Evolutionary conservation across 176 grass and related monocot species (phyloP).

Genomic region (Melocanna baccifera): DNA sequence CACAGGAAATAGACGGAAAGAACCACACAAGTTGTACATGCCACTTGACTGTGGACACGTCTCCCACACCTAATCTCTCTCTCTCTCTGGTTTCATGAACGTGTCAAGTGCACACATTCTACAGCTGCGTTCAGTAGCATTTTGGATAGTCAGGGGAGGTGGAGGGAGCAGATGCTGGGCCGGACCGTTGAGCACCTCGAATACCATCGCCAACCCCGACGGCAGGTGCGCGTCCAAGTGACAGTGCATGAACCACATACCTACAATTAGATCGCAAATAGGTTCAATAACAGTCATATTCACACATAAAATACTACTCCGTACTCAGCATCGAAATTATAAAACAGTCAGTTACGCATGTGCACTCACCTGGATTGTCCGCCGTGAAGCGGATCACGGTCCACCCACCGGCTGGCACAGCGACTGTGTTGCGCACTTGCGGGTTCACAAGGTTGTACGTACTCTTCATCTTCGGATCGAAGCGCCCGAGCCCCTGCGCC

Average conservation of each 20-base stretch:
- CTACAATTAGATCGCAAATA: not conserved
- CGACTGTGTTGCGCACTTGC: conserved; percentile 58
- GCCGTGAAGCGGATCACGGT: conserved; percentile 69
- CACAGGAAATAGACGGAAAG: not conserved
- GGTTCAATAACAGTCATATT: not conserved
- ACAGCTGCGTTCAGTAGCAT: conserved; percentile 6
- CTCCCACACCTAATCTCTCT: not conserved
- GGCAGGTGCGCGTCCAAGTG: conserved; percentile 50
- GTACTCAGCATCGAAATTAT: not conserved
- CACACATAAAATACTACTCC: not conserved
- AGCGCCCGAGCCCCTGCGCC: conserved; percentile 58
- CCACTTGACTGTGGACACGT: not conserved
- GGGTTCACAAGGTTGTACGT: conserved; percentile 74
- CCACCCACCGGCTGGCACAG: conserved; percentile 62
- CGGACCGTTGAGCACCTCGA: conserved; percentile 53
- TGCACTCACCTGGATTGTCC: conserved; percentile 76
- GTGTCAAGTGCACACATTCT: not conserved
- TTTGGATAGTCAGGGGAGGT: conserved; percentile 39
- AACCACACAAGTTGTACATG: not conserved
- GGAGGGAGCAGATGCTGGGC: conserved; percentile 34
- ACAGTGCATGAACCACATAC: conserved; percentile 75
- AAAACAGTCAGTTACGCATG: not conserved
- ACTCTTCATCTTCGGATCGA: not conserved
- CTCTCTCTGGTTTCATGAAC: not conserved
- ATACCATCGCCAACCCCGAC: conserved; percentile 50